phyloP scores from a whole-genome alignment of 1,139 yeast species.

The Nakaseomyces uthaithaninus region DNA sequence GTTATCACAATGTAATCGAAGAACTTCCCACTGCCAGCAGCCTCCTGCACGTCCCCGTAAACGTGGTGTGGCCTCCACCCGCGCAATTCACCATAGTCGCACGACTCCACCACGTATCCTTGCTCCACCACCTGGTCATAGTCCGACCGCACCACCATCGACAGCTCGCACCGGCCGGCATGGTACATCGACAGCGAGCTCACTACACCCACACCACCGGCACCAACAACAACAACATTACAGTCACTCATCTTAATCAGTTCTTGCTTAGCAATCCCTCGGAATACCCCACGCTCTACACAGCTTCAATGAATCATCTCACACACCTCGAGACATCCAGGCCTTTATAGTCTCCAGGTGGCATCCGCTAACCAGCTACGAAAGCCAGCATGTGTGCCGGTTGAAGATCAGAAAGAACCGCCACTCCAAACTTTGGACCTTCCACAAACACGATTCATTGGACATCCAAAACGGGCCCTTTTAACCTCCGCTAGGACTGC shows the following conservation, averaged over 20 bases:
- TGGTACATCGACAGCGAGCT: constrained; percentile 44
- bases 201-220: constrained; percentile 55
- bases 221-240: constrained; percentile 39
- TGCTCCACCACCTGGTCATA: constrained; percentile 37
- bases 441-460: too few relatives aligned
- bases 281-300: too few relatives aligned
- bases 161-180: constrained; percentile 35
- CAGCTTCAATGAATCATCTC: background rate
- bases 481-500: too few relatives aligned
- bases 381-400: too few relatives aligned
- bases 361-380: too few relatives aligned
- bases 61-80: constrained; percentile 45
- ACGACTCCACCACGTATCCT: constrained; percentile 44
- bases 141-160: constrained; percentile 47
- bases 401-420: too few relatives aligned
- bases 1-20: constrained; percentile 50
- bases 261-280: background rate
- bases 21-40: constrained; percentile 34
- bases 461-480: too few relatives aligned
- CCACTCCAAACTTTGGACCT: too few relatives aligned
- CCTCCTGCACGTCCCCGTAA: constrained; percentile 36
- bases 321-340: background rate
- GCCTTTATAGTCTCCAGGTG: too few relatives aligned
- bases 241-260: constrained; percentile 8
- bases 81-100: constrained; percentile 41